Conservation (phyloP, 306 rosid genomes). For the Citrullus colocynthis region DNA sequence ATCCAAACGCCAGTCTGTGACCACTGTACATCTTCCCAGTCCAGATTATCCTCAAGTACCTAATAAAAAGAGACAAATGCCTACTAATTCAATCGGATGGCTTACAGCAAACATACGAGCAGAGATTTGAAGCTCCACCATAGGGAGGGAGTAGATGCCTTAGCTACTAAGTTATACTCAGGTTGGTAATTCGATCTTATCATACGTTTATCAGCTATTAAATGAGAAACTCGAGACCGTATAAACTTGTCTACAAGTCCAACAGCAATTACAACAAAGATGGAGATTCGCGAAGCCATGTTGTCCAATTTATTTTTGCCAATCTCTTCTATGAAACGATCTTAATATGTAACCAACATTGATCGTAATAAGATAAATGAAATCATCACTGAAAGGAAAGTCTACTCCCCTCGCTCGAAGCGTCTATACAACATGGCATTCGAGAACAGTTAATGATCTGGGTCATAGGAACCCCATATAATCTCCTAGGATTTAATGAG, state of each 20-base stretch:
- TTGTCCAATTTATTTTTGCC: background rate
- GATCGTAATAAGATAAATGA: background rate
- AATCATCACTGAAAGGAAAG: background rate
- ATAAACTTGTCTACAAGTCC: too few relatives aligned
- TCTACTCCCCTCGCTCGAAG: background rate
- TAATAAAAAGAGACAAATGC: slow-evolving; percentile 12
- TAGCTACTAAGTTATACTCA: background rate
- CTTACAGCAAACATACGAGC: background rate
- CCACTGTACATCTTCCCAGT: slow-evolving; percentile 99
- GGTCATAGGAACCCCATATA: background rate
- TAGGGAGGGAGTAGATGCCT: background rate
- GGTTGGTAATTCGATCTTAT: background rate
- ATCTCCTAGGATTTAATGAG: background rate
- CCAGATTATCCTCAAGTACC: slow-evolving; percentile 86
- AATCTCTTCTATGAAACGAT: background rate
- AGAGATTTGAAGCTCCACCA: background rate
- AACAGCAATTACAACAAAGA: background rate
- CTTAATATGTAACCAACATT: background rate
- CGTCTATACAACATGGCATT: background rate
- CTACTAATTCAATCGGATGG: background rate
- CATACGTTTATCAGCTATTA: background rate
- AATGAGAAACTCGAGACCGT: too few relatives aligned
- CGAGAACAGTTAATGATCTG: background rate
- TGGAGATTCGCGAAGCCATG: background rate
- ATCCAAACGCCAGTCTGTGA: slow-evolving; percentile 96